A percentile compares a stretch with the other conserved stretches of the same genome.
phyloP scores from a whole-genome alignment of 345 rosid genomes.

The rapeseed (Brassica napus) region DNA sequence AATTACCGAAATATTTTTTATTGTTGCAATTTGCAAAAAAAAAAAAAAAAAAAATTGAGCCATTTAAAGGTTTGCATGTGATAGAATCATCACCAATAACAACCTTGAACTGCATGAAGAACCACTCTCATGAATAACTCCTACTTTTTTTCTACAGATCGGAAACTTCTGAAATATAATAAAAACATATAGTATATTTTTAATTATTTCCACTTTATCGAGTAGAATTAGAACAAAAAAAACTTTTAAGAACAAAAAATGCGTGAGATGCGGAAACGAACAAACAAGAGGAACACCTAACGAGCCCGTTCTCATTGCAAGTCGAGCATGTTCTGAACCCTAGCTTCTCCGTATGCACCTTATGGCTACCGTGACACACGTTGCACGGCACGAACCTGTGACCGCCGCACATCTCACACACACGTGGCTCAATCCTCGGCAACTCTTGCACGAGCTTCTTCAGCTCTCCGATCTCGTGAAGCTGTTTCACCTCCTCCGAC shows the following conservation, averaged over 20 bases:
- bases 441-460: constrained; percentile 70
- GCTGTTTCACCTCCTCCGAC: constrained; percentile 67
- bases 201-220: constrained; percentile 10
- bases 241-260: background rate
- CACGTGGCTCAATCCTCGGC: constrained; percentile 48
- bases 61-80: too few relatives aligned
- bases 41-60: too few relatives aligned
- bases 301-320: constrained; percentile 89
- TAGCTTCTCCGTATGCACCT: constrained; percentile 60
- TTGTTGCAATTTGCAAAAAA: too few relatives aligned
- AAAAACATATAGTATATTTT: constrained; percentile 3
- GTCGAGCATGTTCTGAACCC: constrained; percentile 63
- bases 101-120: background rate
- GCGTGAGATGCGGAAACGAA: constrained; percentile 43
- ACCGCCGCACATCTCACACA: constrained; percentile 72
- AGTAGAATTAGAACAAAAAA: background rate
- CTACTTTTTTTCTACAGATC: constrained; percentile 21
- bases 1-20: too few relatives aligned
- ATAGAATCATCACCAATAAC: too few relatives aligned
- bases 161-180: constrained; percentile 16
- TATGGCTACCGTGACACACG: constrained; percentile 77
- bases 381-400: constrained; percentile 65
- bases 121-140: too few relatives aligned
- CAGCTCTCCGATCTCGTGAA: constrained; percentile 86
- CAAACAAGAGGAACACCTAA: constrained; percentile 83